Evolutionary conservation across 202 grass and related monocot species (phyloP), one percentile per base, ranked within the genome.

Genomic region (Eragrostis tef): DNA sequence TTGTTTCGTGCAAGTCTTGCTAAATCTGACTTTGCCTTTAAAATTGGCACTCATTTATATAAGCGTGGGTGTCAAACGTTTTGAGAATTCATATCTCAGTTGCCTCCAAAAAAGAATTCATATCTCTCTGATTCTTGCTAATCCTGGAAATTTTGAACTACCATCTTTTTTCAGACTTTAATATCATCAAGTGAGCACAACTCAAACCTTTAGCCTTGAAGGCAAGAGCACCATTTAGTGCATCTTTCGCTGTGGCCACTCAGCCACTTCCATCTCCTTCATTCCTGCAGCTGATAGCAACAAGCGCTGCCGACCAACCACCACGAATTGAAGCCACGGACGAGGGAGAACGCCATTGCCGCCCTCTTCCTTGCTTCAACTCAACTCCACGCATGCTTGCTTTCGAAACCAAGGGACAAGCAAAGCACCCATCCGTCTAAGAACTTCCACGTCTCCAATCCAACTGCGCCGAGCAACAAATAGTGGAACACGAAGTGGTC

Each of bases 361-460:
- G 64, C 42, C 70, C 19, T 74, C 77, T 24, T 57, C 75, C 29
- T 44, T 51, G 85, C 89, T 94, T 94, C 77, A 71, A 92, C 81
- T 87, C 89, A 66, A 88, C 88, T 88, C 83, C 65, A 45, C 65
- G 21, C 63, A 92, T 92, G 85, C 93, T 91, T 94, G 83, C 85
- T 88, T 86, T 92, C 85, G 39, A 94, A 92, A 89, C 54, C 75
- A 94, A 94, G 89, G 89, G 75, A 94, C 89, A 61, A 27, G 57
- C 57, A 26, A 76, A 88, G 83, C 58, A 16, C 41, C 63, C 41
- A 65, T 82, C 12, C 49, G 44, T 83, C 61, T 17, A 77, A 82
- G n/a, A 62, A 22, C 81, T 47, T 8, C 77, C 68, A 71, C 24
- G 31, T 22, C 45, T 26, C 27, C 54, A 21, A 45, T 53, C 58